These are phyloP conservation scores for Xylaria intraflava DNA, from an alignment of 495 filamentous ascomycete species.

Conservation along the genomic window DNA sequence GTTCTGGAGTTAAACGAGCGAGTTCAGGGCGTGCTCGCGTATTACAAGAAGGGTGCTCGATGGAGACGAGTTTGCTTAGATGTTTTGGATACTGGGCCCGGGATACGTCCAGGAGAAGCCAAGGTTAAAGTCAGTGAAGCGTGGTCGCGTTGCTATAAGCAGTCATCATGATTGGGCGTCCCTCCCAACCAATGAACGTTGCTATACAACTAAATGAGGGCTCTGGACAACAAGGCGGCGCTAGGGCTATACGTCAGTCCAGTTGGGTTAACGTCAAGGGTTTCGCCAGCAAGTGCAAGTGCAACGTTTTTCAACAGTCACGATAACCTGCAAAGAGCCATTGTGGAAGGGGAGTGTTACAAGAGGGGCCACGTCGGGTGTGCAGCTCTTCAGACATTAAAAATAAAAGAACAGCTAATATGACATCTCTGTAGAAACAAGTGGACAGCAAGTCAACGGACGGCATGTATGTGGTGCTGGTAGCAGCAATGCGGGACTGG, in stretches of 20 bases:
- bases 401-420: slow-evolving; percentile 27
- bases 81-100: slow-evolving; percentile 14
- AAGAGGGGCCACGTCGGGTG: slow-evolving; percentile 34
- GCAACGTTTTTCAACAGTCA: slow-evolving; percentile 33
- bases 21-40: slow-evolving; percentile 9
- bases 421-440: slow-evolving; percentile 18
- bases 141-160: slow-evolving; percentile 29
- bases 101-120: slow-evolving; percentile 18
- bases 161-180: slow-evolving; percentile 40
- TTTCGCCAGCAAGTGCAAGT: slow-evolving; percentile 25
- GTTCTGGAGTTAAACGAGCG: slow-evolving; percentile 12
- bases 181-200: slow-evolving; percentile 36
- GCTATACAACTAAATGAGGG: slow-evolving; percentile 26
- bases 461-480: slow-evolving; percentile 18
- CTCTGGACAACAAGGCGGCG: slow-evolving; percentile 26
- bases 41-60: slow-evolving; percentile 14
- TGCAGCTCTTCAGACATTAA: slow-evolving; percentile 29
- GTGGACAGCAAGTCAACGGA: slow-evolving; percentile 23
- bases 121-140: slow-evolving; percentile 26
- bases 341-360: slow-evolving; percentile 29
- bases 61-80: slow-evolving; percentile 9
- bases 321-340: slow-evolving; percentile 30
- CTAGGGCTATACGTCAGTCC: slow-evolving; percentile 33
- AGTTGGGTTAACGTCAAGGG: slow-evolving; percentile 32
- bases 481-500: slow-evolving; percentile 13